Evolutionary conservation across 805 yeast species (phyloP), one percentile per base, ranked within the genome.

Genomic region (Teunomyces aglyptinius): DNA sequence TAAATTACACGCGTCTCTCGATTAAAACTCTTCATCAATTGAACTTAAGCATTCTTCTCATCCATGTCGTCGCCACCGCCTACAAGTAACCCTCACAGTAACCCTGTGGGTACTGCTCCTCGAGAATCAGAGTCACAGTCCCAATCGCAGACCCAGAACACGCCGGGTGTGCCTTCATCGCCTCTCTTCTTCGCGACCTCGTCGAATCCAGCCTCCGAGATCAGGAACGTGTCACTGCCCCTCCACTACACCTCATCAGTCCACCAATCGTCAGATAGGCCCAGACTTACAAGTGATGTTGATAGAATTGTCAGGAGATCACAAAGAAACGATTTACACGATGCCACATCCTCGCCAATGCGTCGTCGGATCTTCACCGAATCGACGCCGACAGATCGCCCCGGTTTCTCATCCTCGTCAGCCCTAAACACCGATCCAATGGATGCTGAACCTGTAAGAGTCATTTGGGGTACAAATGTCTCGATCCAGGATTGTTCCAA

Each of bases 401-500:
- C 28, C 3, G 20, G 39, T 36, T 15, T 46, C 46, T 46, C 59
- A 10, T 57, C 67, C 12, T 61, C 69, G 11, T 60, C 71, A 7
- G 59, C 61, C 36, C 56, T 66, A 13, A 56, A 52, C 46, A 55
- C 68, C 7, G 73, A 67, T 28, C 53, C 56, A 13, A 48, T 47
- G 36, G 63, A 56, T 16, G 81, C 80, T 44, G 96, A 86, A 53
- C 96, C 96, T 0, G 82, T 83, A 19, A 79, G 95, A 58, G 96
- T 94, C 45, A 92, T 94, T 59, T 94, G 99, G 99, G 99, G 99
- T 67, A 94, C 99, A 1, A 90, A 92, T 61, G 96, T 94, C 22
- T 86, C 95, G 41, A 91, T 94, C 59, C 88, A 83, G 59, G 97
- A 94, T 60, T 85, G 94, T 56, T 78, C 87, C 32, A 85, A 82